Percentiles rank a stretch among this genome's conserved stretches.
Evolutionary conservation across 202 grass and related monocot species (phyloP).

Genomic region (Eragrostis tef): DNA sequence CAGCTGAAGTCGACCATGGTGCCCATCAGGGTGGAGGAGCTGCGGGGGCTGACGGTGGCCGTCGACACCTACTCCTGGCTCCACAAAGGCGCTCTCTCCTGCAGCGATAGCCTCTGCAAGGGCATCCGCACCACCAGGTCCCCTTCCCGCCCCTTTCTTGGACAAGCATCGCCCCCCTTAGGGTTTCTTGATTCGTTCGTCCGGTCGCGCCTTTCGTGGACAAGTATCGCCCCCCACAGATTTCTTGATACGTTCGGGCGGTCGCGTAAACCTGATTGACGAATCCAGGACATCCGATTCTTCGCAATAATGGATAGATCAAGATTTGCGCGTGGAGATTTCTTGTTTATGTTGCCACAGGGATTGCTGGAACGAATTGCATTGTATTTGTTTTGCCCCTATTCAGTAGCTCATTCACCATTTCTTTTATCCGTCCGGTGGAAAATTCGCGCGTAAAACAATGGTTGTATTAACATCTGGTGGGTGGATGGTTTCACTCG

Average conservation of each 20-base stretch:
- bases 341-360: slow-evolving; percentile 8
- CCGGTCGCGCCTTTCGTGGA: slow-evolving; percentile 27
- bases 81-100: slow-evolving; percentile 92
- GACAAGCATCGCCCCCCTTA: background rate
- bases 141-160: slow-evolving; percentile 27
- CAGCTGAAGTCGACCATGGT: slow-evolving; percentile 91
- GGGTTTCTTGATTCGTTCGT: slow-evolving; percentile 22
- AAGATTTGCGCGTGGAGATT: background rate
- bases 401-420: background rate
- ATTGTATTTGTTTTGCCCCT: slow-evolving; percentile 27
- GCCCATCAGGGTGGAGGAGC: slow-evolving; percentile 73
- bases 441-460: slow-evolving; percentile 20
- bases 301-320: background rate
- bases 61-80: slow-evolving; percentile 98
- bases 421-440: background rate
- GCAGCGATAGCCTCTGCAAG: slow-evolving; percentile 85
- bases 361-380: background rate
- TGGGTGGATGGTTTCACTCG: background rate
- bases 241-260: slow-evolving; percentile 12
- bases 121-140: slow-evolving; percentile 88
- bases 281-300: slow-evolving; percentile 25
- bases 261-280: slow-evolving; percentile 8
- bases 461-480: background rate
- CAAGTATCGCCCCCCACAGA: background rate
- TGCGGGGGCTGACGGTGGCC: slow-evolving; percentile 80